A percentile compares a stretch with the other conserved stretches of the same genome.
Evolutionary conservation across 352 stramenopile species (phyloP).

Genomic region (Phytophthora ramorum): DNA sequence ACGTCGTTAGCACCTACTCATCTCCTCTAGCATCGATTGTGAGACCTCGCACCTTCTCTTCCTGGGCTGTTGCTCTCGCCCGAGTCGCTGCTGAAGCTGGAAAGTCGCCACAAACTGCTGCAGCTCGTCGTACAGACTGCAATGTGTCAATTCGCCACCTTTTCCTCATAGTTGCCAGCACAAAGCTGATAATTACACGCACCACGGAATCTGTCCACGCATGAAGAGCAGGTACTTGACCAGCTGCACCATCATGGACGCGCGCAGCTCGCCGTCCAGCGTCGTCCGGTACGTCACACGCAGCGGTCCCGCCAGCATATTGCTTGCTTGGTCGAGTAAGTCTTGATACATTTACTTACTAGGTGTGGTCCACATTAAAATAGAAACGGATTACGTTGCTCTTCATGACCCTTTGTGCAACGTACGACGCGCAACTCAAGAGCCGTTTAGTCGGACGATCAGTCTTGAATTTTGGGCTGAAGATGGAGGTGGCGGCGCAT

Average conservation of each 20-base stretch:
- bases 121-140: conserved; percentile 68
- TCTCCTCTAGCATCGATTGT: neutral
- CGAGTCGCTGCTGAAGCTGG: conserved; percentile 19
- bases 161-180: conserved; percentile 1
- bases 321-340: too few relatives aligned
- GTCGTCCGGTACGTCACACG: conserved; percentile 48
- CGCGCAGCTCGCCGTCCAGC: conserved; percentile 53
- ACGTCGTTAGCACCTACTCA: conserved; percentile 1
- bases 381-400: too few relatives aligned
- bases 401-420: neutral
- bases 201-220: conserved; percentile 76
- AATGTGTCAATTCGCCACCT: conserved; percentile 2
- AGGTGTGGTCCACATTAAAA: too few relatives aligned
- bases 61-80: conserved; percentile 4
- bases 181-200: neutral
- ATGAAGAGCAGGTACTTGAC: conserved; percentile 71
- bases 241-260: conserved; percentile 42
- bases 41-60: conserved; percentile 13
- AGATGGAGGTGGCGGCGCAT: conserved; percentile 80
- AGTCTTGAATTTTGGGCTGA: conserved; percentile 4
- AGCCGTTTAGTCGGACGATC: neutral
- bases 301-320: conserved; percentile 10
- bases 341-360: too few relatives aligned
- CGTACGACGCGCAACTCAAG: neutral
- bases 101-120: conserved; percentile 30